phyloP scores from a whole-genome alignment of 441 rosid genomes.

The Adansonia rubrostipa region DNA sequence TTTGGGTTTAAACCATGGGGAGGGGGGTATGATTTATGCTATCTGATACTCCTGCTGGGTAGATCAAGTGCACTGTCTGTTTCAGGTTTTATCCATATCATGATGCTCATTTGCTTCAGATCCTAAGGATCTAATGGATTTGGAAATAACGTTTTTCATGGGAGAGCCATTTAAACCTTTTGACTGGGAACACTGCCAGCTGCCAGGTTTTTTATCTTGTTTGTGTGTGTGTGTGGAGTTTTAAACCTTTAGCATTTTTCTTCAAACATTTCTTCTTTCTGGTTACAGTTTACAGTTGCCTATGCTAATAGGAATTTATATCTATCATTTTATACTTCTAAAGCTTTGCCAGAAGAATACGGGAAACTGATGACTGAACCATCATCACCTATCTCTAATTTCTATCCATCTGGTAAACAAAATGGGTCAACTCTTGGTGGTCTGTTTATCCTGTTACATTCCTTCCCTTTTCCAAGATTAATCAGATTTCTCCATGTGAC shows the following conservation, averaged over 20 bases:
- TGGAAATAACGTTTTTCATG: constrained; percentile 86
- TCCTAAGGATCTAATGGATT: constrained; percentile 69
- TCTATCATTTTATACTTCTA: constrained; percentile 61
- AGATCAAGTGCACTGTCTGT: not conserved
- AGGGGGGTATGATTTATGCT: not conserved
- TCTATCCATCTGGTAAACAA: constrained; percentile 80
- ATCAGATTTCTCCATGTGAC: constrained; percentile 34
- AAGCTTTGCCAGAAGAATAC: constrained; percentile 83
- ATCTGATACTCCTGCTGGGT: not conserved
- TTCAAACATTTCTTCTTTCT: not conserved
- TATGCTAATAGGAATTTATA: constrained; percentile 30
- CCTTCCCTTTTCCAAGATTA: constrained; percentile 25
- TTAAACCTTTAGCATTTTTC: not conserved
- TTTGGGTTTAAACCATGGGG: not conserved
- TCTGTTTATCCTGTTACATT: constrained; percentile 24
- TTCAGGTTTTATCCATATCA: constrained; percentile 97
- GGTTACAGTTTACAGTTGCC: constrained; percentile 20
- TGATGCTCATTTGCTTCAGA: constrained; percentile 99
- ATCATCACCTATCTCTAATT: constrained; percentile 70
- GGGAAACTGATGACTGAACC: constrained; percentile 83
- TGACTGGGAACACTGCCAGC: constrained; percentile 98
- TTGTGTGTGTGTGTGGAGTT: not conserved
- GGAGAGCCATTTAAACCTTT: constrained; percentile 97
- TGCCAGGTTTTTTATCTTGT: constrained; percentile 66
- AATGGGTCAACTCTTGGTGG: constrained; percentile 9